phyloP scores from a whole-genome alignment of 2,329 filamentous ascomycete species.

The Colletotrichum sp. region DNA sequence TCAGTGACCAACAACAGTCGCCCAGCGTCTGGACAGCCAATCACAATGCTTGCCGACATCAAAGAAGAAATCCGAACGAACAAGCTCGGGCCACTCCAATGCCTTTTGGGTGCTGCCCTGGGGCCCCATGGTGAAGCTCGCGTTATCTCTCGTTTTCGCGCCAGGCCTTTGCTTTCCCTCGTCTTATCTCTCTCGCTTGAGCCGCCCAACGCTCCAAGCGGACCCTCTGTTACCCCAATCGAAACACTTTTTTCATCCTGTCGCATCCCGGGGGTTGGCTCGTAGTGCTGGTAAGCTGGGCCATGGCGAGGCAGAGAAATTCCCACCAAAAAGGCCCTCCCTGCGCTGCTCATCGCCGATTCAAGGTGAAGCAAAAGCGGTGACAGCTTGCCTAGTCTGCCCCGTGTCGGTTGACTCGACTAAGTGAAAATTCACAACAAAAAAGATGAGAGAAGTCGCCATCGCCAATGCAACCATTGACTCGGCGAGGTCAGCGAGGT shows the following conservation, averaged over 20 bases:
- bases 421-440: neutral
- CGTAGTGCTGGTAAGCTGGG: neutral
- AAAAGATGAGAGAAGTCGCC: neutral
- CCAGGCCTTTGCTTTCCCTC: neutral
- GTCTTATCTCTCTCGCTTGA: neutral
- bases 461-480: constrained; percentile 8
- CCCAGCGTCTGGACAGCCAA: neutral
- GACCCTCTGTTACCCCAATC: constrained; percentile 16
- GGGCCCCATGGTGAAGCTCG: neutral
- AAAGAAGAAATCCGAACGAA: neutral
- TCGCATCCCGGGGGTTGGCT: neutral
- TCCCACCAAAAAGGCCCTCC: neutral
- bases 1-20: neutral
- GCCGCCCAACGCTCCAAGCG: constrained; percentile 1
- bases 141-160: neutral
- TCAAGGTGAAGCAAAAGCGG: neutral
- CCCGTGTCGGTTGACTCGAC: neutral
- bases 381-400: neutral
- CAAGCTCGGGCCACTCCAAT: neutral
- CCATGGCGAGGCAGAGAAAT: neutral
- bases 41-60: neutral
- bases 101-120: neutral
- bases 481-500: neutral
- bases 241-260: neutral
- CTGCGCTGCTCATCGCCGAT: constrained; percentile 2